Evolutionary conservation across 441 rosid genomes (phyloP), one percentile per base, ranked within the genome.

Genomic region (Gossypium gossypioides): DNA sequence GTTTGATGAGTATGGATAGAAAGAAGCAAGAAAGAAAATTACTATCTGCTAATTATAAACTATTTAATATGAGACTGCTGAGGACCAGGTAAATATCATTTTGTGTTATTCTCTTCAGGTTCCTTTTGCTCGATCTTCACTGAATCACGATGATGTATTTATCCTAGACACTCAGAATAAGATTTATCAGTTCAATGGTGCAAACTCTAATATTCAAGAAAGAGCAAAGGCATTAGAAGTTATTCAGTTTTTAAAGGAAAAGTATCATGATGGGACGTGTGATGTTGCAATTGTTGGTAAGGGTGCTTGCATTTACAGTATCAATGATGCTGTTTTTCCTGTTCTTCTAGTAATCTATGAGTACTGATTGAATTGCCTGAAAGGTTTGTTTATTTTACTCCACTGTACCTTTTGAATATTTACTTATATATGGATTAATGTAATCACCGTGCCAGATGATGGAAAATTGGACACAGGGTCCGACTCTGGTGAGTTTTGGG

Each of bases 401-500:
- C 71, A 16, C 24, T 21, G 62, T 46, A 67, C 15, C 10, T 71
- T 52, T 32, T 50, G 64, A 46, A 24, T 66, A 42, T 10, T 74
- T 44, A 69, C 79, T 76, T 34, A 73, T 76, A 10, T 19, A 56
- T 68, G 73, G 60, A 32, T 37, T 6, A 27, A 52, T 74, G 60
- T 76, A 64, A 44, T 60, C 68, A 25, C 55, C 59, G 12, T 82
- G 73, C 74, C 82, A 95, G 98, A 93, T 81, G 99, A 96, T 77
- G 98, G 99, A 25, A 96, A 93, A 80, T 82, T 96, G 76, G 98
- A 96, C 82, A 90, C 98, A 13, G 97, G 91, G 82, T 96, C 98
- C 29, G 99, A 96, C 78, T 93, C 98, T 0, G 99, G 99, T 68
- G 99, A 89, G 77, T 96, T 96, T 76, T 93, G 99, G 99, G 98